phyloP scores from a whole-genome alignment of 352 stramenopile genomes.

The Globisporangium paddicum region DNA sequence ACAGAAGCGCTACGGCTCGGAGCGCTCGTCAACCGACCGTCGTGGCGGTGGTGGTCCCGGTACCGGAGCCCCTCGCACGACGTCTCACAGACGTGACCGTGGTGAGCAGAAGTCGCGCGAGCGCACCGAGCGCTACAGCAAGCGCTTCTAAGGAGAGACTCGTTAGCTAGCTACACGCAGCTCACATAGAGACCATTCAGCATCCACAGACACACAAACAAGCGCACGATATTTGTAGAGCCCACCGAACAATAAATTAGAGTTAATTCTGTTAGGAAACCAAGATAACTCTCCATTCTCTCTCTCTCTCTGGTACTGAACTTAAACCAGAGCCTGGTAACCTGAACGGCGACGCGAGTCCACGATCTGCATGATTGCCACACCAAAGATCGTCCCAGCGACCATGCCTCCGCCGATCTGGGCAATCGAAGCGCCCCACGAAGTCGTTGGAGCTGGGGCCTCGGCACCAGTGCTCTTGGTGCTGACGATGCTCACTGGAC shows the following conservation, averaged over 20 bases:
- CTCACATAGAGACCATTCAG: background rate
- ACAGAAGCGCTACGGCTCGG: background rate
- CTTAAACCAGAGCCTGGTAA: constrained; percentile 27
- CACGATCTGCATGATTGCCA: constrained; percentile 27
- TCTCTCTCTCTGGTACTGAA: background rate
- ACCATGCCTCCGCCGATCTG: constrained; percentile 22
- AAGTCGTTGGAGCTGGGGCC: background rate
- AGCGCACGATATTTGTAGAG: background rate
- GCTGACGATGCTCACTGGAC: background rate
- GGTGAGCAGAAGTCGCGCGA: constrained; percentile 13
- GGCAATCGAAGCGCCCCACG: background rate
- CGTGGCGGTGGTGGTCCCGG: background rate
- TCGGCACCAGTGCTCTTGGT: background rate
- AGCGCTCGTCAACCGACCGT: constrained; percentile 2
- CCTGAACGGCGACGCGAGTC: constrained; percentile 20
- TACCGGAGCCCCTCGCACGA: background rate
- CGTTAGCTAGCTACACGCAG: background rate
- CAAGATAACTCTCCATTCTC: background rate
- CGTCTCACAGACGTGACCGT: constrained; percentile 13
- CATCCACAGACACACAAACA: background rate
- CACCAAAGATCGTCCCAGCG: constrained; percentile 27
- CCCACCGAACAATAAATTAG: constrained; percentile 6
- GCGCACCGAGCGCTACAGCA: constrained; percentile 12
- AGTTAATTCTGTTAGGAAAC: constrained; percentile 3
- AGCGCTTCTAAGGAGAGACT: constrained; percentile 8